Evolutionary conservation across 768 basidiomycete genomes (phyloP), one percentile per base, ranked within the genome.

Genomic region (Leccinum longicurvipes): DNA sequence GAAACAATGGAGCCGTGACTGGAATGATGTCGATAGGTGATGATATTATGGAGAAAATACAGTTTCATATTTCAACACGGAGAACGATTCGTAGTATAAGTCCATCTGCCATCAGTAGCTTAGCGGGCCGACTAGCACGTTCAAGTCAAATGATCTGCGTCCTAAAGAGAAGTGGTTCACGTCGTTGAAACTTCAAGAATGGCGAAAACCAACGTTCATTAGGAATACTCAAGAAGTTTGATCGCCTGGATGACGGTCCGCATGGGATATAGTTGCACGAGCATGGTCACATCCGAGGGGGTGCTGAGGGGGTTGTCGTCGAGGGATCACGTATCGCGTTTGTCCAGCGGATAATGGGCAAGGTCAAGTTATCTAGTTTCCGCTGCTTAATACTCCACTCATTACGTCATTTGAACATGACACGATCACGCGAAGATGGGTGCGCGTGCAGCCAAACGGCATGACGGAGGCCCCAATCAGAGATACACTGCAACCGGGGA

Each of bases 71-170:
- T 14, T 31, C 31, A 6, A 31, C 29, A 12, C 4, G 29, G 29
- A 31, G 29, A 31, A 31, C 5, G 31, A 31, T 31, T 1, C 12
- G n/a, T n/a, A n/a, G n/a, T n/a, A n/a, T n/a, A n/a, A n/a, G n/a
- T n/a, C 17, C 36, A 25, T 15, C 25, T 32, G 14, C 21, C 14
- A 23, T 53, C 50, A 52, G 41, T 12, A 32, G 27, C 32, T n/a
- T n/a, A n/a, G n/a, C n/a, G n/a, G 14, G 32, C 44, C 7, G 8
- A 27, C 24, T 19, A 45, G 9, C 2, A 50, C 44, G 9, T 45
- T 19, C 61, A 62, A 39, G 23, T 62, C 61, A 8, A 62, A 53
- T 12, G 50, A 14, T 5, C 41, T 15, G 29, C 51, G 17, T 53
- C 24, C 24, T 11, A 32, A 23, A 31, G 29, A 28, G 47, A 57